phyloP scores from a whole-genome alignment of 306 rosid genomes.

The Trifolium repens region DNA sequence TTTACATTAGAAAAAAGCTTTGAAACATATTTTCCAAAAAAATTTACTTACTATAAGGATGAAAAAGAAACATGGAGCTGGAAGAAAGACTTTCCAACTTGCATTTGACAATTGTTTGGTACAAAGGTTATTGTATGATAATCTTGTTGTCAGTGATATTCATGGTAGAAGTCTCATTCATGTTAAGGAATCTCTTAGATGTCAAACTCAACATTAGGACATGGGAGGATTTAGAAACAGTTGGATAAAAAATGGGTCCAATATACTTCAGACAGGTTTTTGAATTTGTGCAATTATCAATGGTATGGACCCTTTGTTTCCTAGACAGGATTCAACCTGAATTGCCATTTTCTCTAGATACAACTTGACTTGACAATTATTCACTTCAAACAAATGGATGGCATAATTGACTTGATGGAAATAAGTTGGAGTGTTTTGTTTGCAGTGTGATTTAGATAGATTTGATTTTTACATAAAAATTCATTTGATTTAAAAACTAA shows the following conservation, averaged over 20 bases:
- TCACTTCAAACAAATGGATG: background rate
- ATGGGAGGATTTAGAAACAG: background rate
- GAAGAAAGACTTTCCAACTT: background rate
- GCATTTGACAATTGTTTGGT: slow-evolving; percentile 13
- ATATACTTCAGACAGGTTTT: background rate
- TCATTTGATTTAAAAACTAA: no score
- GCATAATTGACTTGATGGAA: background rate
- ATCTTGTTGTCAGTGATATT: background rate
- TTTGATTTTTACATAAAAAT: no score
- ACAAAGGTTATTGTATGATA: background rate
- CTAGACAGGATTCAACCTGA: slow-evolving; percentile 8
- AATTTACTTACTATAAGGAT: no score
- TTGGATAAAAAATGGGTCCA: slow-evolving; percentile 26
- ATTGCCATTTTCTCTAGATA: background rate
- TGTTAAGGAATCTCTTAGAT: background rate
- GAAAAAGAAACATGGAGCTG: no score
- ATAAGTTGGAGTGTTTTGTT: no score
- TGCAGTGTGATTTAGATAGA: no score
- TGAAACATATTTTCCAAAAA: no score
- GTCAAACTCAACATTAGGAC: background rate
- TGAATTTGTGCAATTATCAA: background rate
- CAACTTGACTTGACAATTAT: background rate
- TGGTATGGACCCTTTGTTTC: slow-evolving; percentile 1
- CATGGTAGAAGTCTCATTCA: background rate
- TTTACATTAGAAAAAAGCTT: no score